Evolutionary conservation across 768 basidiomycete genomes (phyloP).

Genomic region (Amanita brunnescens): DNA sequence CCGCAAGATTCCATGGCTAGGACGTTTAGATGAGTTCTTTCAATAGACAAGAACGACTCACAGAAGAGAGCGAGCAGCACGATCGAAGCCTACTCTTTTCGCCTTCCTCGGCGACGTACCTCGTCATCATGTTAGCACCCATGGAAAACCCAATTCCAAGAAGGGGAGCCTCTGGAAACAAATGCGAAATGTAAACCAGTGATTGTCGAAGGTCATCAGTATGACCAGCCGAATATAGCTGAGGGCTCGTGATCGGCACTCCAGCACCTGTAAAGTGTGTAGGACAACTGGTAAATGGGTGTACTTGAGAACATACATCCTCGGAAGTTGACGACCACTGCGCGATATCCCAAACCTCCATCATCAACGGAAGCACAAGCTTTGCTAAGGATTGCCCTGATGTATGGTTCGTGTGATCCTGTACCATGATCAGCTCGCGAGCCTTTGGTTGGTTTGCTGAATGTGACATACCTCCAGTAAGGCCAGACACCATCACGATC

Average conservation of each 20-base stretch:
- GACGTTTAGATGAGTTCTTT: slow-evolving; percentile 10
- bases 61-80: slow-evolving; percentile 67
- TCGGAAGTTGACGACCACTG: slow-evolving; percentile 85
- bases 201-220: slow-evolving; percentile 87
- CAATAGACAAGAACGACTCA: slow-evolving; percentile 32
- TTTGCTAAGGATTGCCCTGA: slow-evolving; percentile 70
- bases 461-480: slow-evolving; percentile 36
- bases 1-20: slow-evolving; percentile 46
- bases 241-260: slow-evolving; percentile 71
- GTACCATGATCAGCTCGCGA: slow-evolving; percentile 2
- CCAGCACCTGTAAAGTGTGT: slow-evolving; percentile 56
- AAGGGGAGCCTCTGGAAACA: slow-evolving; percentile 73
- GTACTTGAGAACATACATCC: slow-evolving; percentile 54
- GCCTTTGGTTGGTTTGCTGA: neutral
- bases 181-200: slow-evolving; percentile 60
- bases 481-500: slow-evolving; percentile 49
- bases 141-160: slow-evolving; percentile 90
- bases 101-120: slow-evolving; percentile 84
- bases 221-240: slow-evolving; percentile 81
- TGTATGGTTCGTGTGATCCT: slow-evolving; percentile 90
- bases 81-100: slow-evolving; percentile 49
- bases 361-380: slow-evolving; percentile 60
- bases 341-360: slow-evolving; percentile 86
- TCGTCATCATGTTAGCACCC: slow-evolving; percentile 84
- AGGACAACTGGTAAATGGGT: slow-evolving; percentile 8